These are phyloP conservation scores for Thelephora aurantiotincta DNA, from an alignment of 768 basidiomycete species.

Conservation along the genomic window DNA sequence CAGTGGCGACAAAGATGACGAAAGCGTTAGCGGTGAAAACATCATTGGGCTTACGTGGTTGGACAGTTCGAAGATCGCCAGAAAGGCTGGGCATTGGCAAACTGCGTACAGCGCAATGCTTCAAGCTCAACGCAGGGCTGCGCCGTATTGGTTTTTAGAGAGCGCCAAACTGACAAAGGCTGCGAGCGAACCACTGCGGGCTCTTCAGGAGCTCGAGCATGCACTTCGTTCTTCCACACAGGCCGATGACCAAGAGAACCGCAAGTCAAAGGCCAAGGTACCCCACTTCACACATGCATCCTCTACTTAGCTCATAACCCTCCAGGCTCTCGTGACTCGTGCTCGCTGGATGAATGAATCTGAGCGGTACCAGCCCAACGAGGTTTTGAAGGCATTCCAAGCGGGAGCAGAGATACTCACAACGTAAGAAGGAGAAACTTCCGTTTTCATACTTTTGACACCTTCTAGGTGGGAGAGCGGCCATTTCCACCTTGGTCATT, in stretches of 20 bases:
- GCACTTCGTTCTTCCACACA: conserved; percentile 18
- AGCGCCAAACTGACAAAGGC: conserved; percentile 77
- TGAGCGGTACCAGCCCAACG: conserved; percentile 56
- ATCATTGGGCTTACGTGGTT: conserved; percentile 85
- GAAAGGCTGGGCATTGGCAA: conserved; percentile 91
- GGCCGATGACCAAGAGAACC: background rate
- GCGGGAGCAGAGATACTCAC: conserved; percentile 34
- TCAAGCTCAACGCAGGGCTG: conserved; percentile 66
- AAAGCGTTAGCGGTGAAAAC: conserved; percentile 26
- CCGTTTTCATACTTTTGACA: background rate
- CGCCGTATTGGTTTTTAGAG: conserved; percentile 74
- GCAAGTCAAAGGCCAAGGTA: conserved; percentile 60
- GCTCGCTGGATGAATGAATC: conserved; percentile 92
- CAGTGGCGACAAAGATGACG: background rate
- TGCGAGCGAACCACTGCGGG: conserved; percentile 68
- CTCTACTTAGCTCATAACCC: background rate
- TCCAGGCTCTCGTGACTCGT: conserved; percentile 61
- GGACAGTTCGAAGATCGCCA: conserved; percentile 85
- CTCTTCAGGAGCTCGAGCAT: conserved; percentile 77
- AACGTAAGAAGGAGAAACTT: conserved; percentile 23
- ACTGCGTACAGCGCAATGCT: conserved; percentile 93
- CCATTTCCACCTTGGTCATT: conserved; percentile 77
- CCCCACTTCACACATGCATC: conserved; percentile 3
- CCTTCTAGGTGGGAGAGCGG: conserved; percentile 65
- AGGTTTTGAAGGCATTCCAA: conserved; percentile 46